These are phyloP conservation scores for Suillus discolor DNA, from an alignment of 768 basidiomycete genomes.

Conservation along the genomic window DNA sequence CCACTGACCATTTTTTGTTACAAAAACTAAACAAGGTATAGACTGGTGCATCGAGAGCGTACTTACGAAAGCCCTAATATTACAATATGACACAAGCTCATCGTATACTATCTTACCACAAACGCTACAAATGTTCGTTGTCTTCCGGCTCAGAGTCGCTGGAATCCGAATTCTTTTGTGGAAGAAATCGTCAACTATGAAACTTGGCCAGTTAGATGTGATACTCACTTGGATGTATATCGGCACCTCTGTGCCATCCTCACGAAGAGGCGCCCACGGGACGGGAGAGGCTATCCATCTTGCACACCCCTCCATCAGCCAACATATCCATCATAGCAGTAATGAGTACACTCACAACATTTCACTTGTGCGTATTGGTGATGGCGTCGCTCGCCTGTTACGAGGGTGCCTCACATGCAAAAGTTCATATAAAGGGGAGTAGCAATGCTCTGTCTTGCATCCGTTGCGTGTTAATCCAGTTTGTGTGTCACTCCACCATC, in stretches of 20 bases:
- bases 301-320: neutral
- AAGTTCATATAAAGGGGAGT: slow-evolving; percentile 1
- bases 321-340: neutral
- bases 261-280: neutral
- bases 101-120: neutral
- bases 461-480: neutral
- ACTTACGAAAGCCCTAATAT: neutral
- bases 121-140: too few relatives aligned
- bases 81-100: neutral
- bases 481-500: slow-evolving; percentile 1
- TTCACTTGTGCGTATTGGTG: slow-evolving; percentile 4
- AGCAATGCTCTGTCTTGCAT: slow-evolving; percentile 1
- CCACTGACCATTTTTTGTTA: neutral
- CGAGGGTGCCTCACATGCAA: slow-evolving; percentile 1
- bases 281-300: neutral
- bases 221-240: neutral
- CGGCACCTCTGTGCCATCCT: slow-evolving; percentile 1
- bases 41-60: neutral
- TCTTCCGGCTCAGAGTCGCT: neutral
- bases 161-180: neutral
- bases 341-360: neutral
- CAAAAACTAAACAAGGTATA: neutral
- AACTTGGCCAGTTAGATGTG: neutral
- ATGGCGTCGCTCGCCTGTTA: neutral
- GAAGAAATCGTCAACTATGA: neutral